phyloP scores from a whole-genome alignment of 1,284 basidiomycete genomes.

The Paramarasmius palmivorus region DNA sequence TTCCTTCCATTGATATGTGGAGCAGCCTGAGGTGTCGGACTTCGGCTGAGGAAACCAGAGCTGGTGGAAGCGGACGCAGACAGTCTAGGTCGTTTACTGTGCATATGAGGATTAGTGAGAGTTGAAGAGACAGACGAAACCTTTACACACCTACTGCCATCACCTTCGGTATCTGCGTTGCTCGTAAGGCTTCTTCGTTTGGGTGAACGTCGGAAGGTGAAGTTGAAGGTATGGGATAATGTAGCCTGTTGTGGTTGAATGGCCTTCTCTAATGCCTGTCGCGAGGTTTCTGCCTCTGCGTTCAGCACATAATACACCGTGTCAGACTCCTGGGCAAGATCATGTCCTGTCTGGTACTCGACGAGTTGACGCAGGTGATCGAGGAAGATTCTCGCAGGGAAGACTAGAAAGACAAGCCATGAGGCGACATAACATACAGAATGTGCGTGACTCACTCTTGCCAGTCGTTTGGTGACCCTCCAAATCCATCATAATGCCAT shows the following conservation, averaged over 20 bases:
- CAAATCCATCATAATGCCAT: not conserved
- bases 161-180: slow-evolving; percentile 22
- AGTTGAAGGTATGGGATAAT: slow-evolving; percentile 35
- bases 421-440: slow-evolving; percentile 23
- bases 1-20: slow-evolving; percentile 17
- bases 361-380: slow-evolving; percentile 47
- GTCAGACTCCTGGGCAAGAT: slow-evolving; percentile 27
- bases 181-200: slow-evolving; percentile 36
- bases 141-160: slow-evolving; percentile 29
- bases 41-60: slow-evolving; percentile 2
- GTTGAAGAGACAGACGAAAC: not conserved
- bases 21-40: slow-evolving; percentile 6
- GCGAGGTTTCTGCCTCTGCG: slow-evolving; percentile 29
- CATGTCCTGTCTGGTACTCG: slow-evolving; percentile 21
- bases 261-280: slow-evolving; percentile 29
- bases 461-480: not conserved
- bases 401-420: slow-evolving; percentile 53
- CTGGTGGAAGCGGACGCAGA: slow-evolving; percentile 8
- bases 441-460: not conserved
- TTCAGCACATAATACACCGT: slow-evolving; percentile 30
- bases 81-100: slow-evolving; percentile 9
- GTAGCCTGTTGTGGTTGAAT: slow-evolving; percentile 33
- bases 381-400: slow-evolving; percentile 52
- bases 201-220: slow-evolving; percentile 41
- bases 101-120: not conserved